phyloP scores from a whole-genome alignment of 192 early-diverging fungal genomes.

The Chytriomyces sp. region DNA sequence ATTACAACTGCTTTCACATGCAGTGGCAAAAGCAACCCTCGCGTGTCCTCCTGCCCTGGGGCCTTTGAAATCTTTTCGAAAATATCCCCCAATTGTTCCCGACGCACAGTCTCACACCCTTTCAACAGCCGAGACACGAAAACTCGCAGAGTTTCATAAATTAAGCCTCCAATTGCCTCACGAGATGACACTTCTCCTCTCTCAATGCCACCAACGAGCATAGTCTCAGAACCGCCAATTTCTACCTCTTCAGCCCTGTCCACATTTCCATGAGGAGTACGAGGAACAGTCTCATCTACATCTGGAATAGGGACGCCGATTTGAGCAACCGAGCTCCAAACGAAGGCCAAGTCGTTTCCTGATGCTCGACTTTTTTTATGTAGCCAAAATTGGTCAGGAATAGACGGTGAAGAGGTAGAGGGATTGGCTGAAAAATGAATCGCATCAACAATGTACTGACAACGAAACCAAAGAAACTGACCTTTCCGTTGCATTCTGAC shows the following conservation, averaged over 20 bases:
- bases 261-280: too few species aligned
- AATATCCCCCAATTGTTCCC: conserved; percentile 3
- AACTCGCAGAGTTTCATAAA: conserved; percentile 26
- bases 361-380: neutral
- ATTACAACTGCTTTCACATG: conserved; percentile 10
- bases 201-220: neutral
- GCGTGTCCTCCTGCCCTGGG: neutral
- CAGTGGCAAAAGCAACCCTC: conserved; percentile 9
- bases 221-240: neutral
- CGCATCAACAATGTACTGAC: neutral
- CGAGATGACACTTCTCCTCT: neutral
- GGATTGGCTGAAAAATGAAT: neutral
- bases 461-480: neutral
- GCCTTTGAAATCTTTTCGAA: neutral
- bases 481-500: neutral
- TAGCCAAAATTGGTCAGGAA: too few species aligned
- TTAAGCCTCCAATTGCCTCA: conserved; percentile 10
- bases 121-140: conserved; percentile 4
- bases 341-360: conserved; percentile 9
- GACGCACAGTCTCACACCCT: conserved; percentile 8
- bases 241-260: neutral
- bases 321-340: conserved; percentile 18
- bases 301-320: conserved; percentile 18
- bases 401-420: too few species aligned
- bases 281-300: neutral